phyloP scores from a whole-genome alignment of 768 basidiomycete species.

The Rhizopogon roseolus region DNA sequence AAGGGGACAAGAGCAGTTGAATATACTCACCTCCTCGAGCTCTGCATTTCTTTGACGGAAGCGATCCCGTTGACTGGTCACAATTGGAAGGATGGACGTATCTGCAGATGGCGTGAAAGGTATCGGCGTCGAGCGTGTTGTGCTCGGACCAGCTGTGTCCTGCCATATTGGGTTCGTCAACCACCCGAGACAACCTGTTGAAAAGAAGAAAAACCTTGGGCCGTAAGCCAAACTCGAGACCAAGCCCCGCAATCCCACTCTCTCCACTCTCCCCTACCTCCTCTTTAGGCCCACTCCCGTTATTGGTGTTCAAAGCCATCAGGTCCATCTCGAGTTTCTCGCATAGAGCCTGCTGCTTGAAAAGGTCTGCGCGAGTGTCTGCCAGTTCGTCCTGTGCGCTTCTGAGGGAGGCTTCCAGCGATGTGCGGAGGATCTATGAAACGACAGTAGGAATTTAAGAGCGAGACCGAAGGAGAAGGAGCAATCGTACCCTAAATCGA shows the following conservation, averaged over 20 bases:
- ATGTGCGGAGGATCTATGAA: constrained; percentile 71
- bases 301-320: constrained; percentile 61
- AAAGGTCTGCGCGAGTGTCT: constrained; percentile 57
- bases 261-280: constrained; percentile 31
- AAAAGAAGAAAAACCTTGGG: not conserved
- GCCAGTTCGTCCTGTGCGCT: constrained; percentile 54
- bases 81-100: constrained; percentile 95
- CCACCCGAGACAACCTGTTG: no score
- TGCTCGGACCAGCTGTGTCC: constrained; percentile 14
- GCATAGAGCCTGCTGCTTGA: constrained; percentile 75
- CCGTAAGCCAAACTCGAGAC: constrained; percentile 42
- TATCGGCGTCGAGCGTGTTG: constrained; percentile 55
- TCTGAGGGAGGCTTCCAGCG: constrained; percentile 69
- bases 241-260: constrained; percentile 60
- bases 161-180: constrained; percentile 1
- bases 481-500: constrained; percentile 66
- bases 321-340: constrained; percentile 92
- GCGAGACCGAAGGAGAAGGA: not conserved
- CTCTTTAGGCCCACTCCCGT: constrained; percentile 20
- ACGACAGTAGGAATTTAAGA: not conserved
- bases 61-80: constrained; percentile 95
- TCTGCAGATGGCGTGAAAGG: constrained; percentile 76
- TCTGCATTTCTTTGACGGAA: constrained; percentile 97
- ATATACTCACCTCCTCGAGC: constrained; percentile 76
- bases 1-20: not conserved